Conservation (phyloP, 75 land plant genomes). For the Isoetes taiwanensis region DNA sequence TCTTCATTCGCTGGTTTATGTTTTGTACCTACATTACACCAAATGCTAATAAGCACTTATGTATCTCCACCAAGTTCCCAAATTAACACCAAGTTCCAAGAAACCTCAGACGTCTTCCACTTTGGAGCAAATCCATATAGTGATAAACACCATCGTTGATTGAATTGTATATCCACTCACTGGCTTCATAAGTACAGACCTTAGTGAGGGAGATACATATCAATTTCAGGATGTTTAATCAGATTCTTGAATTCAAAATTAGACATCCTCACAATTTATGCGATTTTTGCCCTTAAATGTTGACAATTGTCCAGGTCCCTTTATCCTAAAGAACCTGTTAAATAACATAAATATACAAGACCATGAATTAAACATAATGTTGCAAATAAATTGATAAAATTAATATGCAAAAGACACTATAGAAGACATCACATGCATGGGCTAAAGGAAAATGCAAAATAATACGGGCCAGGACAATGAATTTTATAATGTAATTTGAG, state of each 20-base stretch:
- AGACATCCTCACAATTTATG: constrained; percentile 76
- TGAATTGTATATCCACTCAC: constrained; percentile 44
- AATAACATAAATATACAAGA: not conserved
- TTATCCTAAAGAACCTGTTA: constrained; percentile 84
- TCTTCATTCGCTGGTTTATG: too few relatives aligned
- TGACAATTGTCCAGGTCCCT: constrained; percentile 54
- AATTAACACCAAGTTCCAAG: too few relatives aligned
- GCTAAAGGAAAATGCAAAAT: not conserved
- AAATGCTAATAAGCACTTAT: too few relatives aligned
- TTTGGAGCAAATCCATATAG: constrained; percentile 73
- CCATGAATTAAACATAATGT: not conserved
- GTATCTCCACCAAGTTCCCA: too few relatives aligned
- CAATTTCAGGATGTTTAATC: constrained; percentile 48
- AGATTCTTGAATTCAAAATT: constrained; percentile 69
- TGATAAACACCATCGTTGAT: constrained; percentile 88
- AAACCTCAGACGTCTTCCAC: constrained; percentile 55
- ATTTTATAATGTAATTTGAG: constrained; percentile 48
- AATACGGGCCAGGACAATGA: constrained; percentile 43
- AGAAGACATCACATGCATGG: not conserved
- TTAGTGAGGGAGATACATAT: constrained; percentile 57
- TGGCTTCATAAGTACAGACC: constrained; percentile 44
- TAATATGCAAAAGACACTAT: not conserved
- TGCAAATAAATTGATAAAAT: not conserved
- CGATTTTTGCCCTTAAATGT: constrained; percentile 74
- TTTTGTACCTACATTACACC: too few relatives aligned